Conservation (phyloP, 768 basidiomycete species). For the Cystobasidium ongulense region DNA sequence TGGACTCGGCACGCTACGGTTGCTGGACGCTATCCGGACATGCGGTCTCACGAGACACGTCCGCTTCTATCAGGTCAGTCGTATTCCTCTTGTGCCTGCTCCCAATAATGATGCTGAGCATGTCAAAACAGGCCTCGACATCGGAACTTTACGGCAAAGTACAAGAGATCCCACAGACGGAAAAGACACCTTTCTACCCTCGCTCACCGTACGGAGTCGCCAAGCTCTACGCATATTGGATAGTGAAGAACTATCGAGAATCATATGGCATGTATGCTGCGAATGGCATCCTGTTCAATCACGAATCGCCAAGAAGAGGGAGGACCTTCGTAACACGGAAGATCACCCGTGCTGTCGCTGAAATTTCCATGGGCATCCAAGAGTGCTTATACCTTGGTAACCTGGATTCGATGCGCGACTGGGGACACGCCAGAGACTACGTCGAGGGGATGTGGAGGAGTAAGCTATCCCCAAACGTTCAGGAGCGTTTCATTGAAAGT, state of each 20-base stretch:
- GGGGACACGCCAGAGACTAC: constrained; percentile 80
- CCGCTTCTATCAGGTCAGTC: constrained; percentile 71
- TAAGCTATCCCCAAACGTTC: too few species aligned
- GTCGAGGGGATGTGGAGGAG: constrained; percentile 59
- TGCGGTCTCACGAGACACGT: constrained; percentile 87
- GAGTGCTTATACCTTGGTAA: constrained; percentile 87
- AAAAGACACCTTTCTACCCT: constrained; percentile 97
- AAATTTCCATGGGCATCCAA: constrained; percentile 83
- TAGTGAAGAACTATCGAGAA: constrained; percentile 84
- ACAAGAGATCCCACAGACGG: constrained; percentile 86
- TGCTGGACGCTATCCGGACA: constrained; percentile 91
- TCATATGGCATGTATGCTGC: constrained; percentile 93
- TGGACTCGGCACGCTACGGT: constrained; percentile 83
- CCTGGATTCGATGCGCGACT: constrained; percentile 87
- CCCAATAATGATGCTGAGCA: background rate
- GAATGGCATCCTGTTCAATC: constrained; percentile 96
- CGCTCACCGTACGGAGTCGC: constrained; percentile 92
- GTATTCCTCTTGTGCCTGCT: too few species aligned
- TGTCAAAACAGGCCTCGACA: constrained; percentile 59
- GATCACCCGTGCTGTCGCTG: constrained; percentile 83
- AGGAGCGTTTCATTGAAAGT: background rate
- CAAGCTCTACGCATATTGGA: constrained; percentile 87
- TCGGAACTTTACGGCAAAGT: constrained; percentile 97
- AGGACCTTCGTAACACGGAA: constrained; percentile 94
- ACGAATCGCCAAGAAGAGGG: constrained; percentile 89